Evolutionary conservation across 2,329 filamentous ascomycete species (phyloP), one percentile per base, ranked within the genome.

Genomic region (Exophiala calicioides): DNA sequence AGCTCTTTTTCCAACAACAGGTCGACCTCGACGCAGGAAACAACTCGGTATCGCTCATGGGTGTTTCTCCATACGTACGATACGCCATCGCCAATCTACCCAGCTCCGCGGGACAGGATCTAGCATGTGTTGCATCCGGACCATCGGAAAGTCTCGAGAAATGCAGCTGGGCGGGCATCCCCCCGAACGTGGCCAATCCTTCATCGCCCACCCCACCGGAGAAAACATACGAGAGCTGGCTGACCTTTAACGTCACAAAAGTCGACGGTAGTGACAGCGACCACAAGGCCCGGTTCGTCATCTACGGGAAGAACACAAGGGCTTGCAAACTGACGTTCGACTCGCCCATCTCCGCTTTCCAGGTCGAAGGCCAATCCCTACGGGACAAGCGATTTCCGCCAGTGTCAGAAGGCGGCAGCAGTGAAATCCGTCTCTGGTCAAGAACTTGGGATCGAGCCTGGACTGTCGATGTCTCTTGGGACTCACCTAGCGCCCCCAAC

Each of bases 1-100:
- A 97, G 67, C 76, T 91, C 36, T 94, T 84, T 67, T 96, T 97
- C 65, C 74, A 87, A 38, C 90, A 98, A 64, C 79, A 80, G 7
- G 74, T 96, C 36, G 80, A 95, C 56, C 77, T 95, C 7, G 86
- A 88, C 56, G 80, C 76, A 3, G 83, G 84, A n/a, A 70, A 76
- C 10, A 88, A 89, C 56, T 73, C 70, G 2, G 86, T 90, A 30
- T 81, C 80, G 24, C 71, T 95, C 6, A 77, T 75, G 0, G 90
- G 89, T 0, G 65, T 89, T 2, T 74, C 81, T 53, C 74, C 80
- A 3, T 94, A 82, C 63, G 69, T 93, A 1, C 73, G 79, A 9
- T 69, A 78, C 24, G 81, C 91, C 34, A 79, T 93, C 46, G 70
- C 73, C 5, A 75, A 81, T 12, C 68, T 96, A 19, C 89, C 90